A percentile compares a stretch with the other conserved stretches of the same genome.
These are phyloP conservation scores for Periconia sp. DNA, from an alignment of 2,329 filamentous ascomycete genomes.

Conservation along the genomic window DNA sequence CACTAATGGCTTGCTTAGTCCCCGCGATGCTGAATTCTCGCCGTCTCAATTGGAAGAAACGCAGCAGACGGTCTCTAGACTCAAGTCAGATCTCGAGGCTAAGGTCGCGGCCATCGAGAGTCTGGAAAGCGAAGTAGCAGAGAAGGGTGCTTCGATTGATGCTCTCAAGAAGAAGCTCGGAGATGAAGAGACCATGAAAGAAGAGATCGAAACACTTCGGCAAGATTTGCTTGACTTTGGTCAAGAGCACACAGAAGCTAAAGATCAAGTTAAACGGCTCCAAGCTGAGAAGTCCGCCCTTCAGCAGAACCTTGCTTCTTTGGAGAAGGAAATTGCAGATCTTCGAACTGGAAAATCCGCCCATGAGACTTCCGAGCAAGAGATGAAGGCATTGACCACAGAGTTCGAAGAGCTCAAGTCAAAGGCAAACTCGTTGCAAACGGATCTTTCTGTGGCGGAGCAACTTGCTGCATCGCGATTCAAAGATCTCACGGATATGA, in stretches of 20 bases:
- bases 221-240: constrained; percentile 82
- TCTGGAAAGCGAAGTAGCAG: constrained; percentile 38
- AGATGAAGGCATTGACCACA: constrained; percentile 62
- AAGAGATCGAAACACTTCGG: constrained; percentile 84
- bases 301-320: constrained; percentile 66
- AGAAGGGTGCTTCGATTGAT: constrained; percentile 75
- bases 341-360: constrained; percentile 57
- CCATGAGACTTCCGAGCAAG: constrained; percentile 57
- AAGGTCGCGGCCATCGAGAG: constrained; percentile 40
- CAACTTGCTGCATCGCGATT: constrained; percentile 86
- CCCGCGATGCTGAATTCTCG: constrained; percentile 52
- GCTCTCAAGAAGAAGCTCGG: constrained; percentile 72
- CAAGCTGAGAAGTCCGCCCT: constrained; percentile 71
- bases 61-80: constrained; percentile 33
- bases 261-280: constrained; percentile 74
- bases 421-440: constrained; percentile 73
- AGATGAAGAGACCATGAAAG: constrained; percentile 76
- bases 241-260: constrained; percentile 82
- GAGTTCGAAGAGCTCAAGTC: constrained; percentile 76
- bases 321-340: constrained; percentile 73
- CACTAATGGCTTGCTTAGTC: constrained; percentile 38
- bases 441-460: constrained; percentile 84
- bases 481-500: constrained; percentile 83
- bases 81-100: constrained; percentile 42
- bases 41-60: constrained; percentile 35